These are phyloP conservation scores for Beauveria rudraprayagi DNA, from an alignment of 2,329 filamentous ascomycete species.

Conservation along the genomic window DNA sequence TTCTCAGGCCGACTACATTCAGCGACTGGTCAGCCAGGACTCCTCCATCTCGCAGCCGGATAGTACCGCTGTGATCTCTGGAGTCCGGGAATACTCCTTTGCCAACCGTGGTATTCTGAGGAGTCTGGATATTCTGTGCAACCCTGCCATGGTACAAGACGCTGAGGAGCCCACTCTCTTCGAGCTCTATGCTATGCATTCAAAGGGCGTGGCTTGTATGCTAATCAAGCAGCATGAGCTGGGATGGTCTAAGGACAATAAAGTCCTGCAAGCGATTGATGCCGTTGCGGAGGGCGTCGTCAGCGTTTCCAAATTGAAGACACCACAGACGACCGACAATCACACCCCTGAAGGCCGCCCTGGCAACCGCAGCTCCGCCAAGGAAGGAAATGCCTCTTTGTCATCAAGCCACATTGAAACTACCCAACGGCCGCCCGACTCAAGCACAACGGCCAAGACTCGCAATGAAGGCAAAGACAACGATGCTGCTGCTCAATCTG, in stretches of 20 bases:
- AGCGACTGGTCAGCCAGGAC: slow-evolving; percentile 66
- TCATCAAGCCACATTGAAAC: slow-evolving; percentile 20
- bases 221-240: slow-evolving; percentile 81
- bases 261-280: slow-evolving; percentile 71
- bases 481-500: slow-evolving; percentile 32
- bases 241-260: slow-evolving; percentile 86
- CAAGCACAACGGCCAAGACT: slow-evolving; percentile 28
- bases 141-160: slow-evolving; percentile 54
- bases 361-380: slow-evolving; percentile 25
- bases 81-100: slow-evolving; percentile 91
- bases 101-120: slow-evolving; percentile 77
- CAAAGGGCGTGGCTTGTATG: slow-evolving; percentile 87
- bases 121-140: slow-evolving; percentile 81
- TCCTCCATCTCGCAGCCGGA: slow-evolving; percentile 72
- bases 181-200: slow-evolving; percentile 96
- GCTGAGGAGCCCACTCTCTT: slow-evolving; percentile 70
- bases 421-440: slow-evolving; percentile 25
- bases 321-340: slow-evolving; percentile 35
- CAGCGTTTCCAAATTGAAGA: slow-evolving; percentile 62
- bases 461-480: slow-evolving; percentile 41
- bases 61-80: slow-evolving; percentile 94
- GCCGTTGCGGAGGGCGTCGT: slow-evolving; percentile 68
- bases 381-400: slow-evolving; percentile 26
- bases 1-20: slow-evolving; percentile 82
- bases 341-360: slow-evolving; percentile 27